Evolutionary conservation across 1,284 basidiomycete species (phyloP).

Genomic region (Pyrrhoderma noxium): DNA sequence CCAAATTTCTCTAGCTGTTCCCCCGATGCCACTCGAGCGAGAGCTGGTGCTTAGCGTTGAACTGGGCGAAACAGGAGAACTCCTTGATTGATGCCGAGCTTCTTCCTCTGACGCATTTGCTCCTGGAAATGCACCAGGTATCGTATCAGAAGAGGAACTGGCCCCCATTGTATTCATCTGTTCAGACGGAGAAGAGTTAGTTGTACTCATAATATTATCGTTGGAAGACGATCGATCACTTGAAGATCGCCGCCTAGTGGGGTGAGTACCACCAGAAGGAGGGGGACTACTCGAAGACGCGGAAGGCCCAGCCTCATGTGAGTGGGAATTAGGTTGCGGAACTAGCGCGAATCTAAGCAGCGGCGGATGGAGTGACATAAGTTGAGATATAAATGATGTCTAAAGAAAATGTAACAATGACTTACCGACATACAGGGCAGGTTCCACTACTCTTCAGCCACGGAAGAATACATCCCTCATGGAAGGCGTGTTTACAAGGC

Average conservation of each 20-base stretch:
- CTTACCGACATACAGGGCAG: slow-evolving; percentile 77
- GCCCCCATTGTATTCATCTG: neutral
- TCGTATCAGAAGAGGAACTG: neutral
- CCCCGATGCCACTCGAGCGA: too few relatives aligned
- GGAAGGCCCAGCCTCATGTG: slow-evolving; percentile 1
- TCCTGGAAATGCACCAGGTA: too few relatives aligned
- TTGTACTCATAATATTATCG: neutral
- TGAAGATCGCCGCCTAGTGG: neutral
- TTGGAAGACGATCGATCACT: neutral
- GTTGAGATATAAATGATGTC: too few relatives aligned
- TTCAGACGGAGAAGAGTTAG: neutral
- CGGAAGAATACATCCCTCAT: slow-evolving; percentile 71
- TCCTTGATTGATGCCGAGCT: too few relatives aligned
- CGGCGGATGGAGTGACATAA: neutral
- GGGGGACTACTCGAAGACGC: neutral
- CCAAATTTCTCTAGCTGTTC: neutral
- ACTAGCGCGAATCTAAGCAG: slow-evolving; percentile 7
- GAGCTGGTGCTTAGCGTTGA: too few relatives aligned
- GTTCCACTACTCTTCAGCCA: slow-evolving; percentile 81
- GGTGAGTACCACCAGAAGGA: too few relatives aligned
- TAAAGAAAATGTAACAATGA: neutral
- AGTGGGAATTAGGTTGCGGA: slow-evolving; percentile 11
- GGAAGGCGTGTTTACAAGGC: slow-evolving; percentile 77
- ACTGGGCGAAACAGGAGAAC: too few relatives aligned
- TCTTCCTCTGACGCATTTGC: too few relatives aligned